A percentile compares a stretch with the other conserved stretches of the same genome.
Evolutionary conservation across 345 rosid genomes (phyloP).

Genomic region (Eucalyptus regnans): DNA sequence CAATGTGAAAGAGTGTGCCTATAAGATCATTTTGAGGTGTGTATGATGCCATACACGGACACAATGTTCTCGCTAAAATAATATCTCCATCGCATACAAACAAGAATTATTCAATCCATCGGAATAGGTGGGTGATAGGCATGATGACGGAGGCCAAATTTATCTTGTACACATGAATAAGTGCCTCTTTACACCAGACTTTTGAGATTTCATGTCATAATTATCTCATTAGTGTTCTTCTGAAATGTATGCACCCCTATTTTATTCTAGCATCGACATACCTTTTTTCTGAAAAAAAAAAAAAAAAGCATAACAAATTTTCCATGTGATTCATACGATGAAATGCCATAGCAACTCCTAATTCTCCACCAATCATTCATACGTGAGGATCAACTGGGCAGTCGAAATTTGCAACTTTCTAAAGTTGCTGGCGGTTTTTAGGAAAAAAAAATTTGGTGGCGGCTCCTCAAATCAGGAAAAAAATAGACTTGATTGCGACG

Average conservation of each 20-base stretch:
- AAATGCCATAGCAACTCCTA: background rate
- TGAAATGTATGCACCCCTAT: no score
- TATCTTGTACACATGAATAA: background rate
- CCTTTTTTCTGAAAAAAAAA: background rate
- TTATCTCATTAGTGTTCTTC: background rate
- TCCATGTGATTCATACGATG: background rate
- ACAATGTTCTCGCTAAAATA: background rate
- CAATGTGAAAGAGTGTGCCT: background rate
- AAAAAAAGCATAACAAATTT: background rate
- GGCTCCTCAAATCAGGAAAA: background rate
- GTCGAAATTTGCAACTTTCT: background rate
- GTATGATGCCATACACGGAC: no score
- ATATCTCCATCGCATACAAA: rapidly evolving
- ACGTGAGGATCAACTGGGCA: background rate
- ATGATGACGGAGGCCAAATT: background rate
- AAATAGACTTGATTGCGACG: background rate
- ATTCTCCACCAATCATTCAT: background rate
- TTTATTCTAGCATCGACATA: background rate
- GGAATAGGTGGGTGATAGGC: background rate
- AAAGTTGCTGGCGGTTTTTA: background rate
- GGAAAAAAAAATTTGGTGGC: background rate
- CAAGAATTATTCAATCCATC: background rate
- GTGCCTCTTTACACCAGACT: background rate
- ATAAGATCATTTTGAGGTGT: background rate
- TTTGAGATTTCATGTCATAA: background rate